Conservation (phyloP, 2,329 filamentous ascomycete species). For the Fusarium abutilonis region DNA sequence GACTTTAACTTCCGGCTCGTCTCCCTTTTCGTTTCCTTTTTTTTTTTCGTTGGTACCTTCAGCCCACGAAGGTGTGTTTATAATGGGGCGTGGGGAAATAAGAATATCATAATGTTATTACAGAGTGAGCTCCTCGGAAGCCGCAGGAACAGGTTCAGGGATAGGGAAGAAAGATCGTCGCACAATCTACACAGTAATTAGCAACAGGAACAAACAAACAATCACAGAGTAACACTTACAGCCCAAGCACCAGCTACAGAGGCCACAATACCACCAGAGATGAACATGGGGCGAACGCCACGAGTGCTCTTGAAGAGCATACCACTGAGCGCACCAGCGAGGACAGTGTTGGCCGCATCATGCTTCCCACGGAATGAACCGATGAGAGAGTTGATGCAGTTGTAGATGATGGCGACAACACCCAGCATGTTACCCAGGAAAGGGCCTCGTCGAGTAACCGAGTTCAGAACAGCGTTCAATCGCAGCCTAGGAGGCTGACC, state of each 20-base stretch:
- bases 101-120: slow-evolving; percentile 43
- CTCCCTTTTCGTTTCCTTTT: slow-evolving; percentile 17
- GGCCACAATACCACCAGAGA: slow-evolving; percentile 90
- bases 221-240: slow-evolving; percentile 65
- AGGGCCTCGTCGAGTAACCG: slow-evolving; percentile 89
- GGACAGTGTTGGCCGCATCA: slow-evolving; percentile 87
- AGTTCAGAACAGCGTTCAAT: slow-evolving; percentile 94
- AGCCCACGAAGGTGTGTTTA: slow-evolving; percentile 34
- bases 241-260: slow-evolving; percentile 88
- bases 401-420: slow-evolving; percentile 96
- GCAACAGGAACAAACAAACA: background rate
- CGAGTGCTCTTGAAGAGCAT: slow-evolving; percentile 97
- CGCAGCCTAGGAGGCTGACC: slow-evolving; percentile 86
- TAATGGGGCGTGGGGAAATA: slow-evolving; percentile 29
- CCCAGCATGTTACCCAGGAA: slow-evolving; percentile 97
- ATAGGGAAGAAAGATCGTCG: slow-evolving; percentile 57
- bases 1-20: slow-evolving; percentile 20
- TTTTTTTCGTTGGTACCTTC: slow-evolving; percentile 18
- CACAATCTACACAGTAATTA: slow-evolving; percentile 45
- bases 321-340: slow-evolving; percentile 86
- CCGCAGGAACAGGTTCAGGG: slow-evolving; percentile 48
- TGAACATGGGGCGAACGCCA: slow-evolving; percentile 90
- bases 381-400: slow-evolving; percentile 86
- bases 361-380: slow-evolving; percentile 85
- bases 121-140: slow-evolving; percentile 44